phyloP scores from a whole-genome alignment of 2,329 filamentous ascomycete species.

The Pseudomassariella vexata region DNA sequence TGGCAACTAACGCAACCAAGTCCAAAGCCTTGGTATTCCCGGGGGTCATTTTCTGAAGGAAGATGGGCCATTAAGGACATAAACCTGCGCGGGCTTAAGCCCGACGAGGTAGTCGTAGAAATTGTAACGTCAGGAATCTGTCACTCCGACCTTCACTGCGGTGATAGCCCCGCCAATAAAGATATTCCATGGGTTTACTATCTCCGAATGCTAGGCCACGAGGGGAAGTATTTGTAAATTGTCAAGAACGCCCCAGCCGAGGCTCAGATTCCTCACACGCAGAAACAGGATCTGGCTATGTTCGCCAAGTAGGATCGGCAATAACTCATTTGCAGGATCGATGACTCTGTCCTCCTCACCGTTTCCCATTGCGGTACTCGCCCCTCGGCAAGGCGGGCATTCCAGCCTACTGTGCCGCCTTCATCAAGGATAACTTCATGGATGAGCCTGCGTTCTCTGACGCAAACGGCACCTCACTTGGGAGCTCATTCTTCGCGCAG shows the following conservation, averaged over 20 bases:
- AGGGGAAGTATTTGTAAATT: slow-evolving; percentile 28
- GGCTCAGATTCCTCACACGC: neutral
- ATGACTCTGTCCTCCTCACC: slow-evolving; percentile 40
- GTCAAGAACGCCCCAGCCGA: neutral
- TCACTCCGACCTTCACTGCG: slow-evolving; percentile 46
- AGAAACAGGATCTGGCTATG: slow-evolving; percentile 42
- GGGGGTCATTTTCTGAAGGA: slow-evolving; percentile 23
- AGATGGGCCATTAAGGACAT: slow-evolving; percentile 26
- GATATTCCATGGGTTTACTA: slow-evolving; percentile 31
- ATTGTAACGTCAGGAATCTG: slow-evolving; percentile 50
- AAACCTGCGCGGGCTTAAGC: slow-evolving; percentile 18
- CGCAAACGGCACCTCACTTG: slow-evolving; percentile 32
- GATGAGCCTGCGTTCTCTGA: slow-evolving; percentile 37
- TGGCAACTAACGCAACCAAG: slow-evolving; percentile 11
- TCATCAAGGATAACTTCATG: slow-evolving; percentile 46
- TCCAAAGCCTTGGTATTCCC: slow-evolving; percentile 23
- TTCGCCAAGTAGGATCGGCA: slow-evolving; percentile 34
- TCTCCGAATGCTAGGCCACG: slow-evolving; percentile 45
- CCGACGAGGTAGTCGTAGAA: slow-evolving; percentile 45
- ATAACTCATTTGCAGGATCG: slow-evolving; percentile 33
- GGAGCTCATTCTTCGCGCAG: slow-evolving; percentile 22
- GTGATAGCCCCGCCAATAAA: slow-evolving; percentile 24
- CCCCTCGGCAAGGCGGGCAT: slow-evolving; percentile 37
- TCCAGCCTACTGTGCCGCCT: slow-evolving; percentile 42
- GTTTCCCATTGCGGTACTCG: slow-evolving; percentile 41